Percentiles rank a stretch among this genome's conserved stretches.
These are phyloP conservation scores for Eutrema salsugineum DNA, from an alignment of 441 rosid genomes.

Conservation along the genomic window DNA sequence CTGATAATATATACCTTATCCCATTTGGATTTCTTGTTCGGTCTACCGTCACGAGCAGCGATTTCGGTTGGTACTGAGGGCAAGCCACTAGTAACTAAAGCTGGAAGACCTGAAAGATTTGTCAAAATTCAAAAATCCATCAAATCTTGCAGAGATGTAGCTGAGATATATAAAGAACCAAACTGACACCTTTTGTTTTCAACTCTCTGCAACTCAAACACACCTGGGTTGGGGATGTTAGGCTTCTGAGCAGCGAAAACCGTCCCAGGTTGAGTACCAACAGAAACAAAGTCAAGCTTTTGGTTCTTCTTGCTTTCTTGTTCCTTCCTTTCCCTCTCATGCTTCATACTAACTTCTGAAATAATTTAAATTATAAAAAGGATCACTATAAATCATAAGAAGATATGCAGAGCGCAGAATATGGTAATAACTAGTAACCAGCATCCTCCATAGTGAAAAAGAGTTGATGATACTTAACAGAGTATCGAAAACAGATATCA, in stretches of 20 bases:
- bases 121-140: constrained; percentile 25
- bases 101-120: constrained; percentile 38
- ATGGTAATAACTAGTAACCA: not conserved
- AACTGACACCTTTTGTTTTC: not conserved
- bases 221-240: constrained; percentile 70
- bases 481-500: not conserved
- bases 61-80: constrained; percentile 41
- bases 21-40: constrained; percentile 96
- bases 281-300: constrained; percentile 72
- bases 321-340: constrained; percentile 88
- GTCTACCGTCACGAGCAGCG: constrained; percentile 65
- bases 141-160: not conserved
- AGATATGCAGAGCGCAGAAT: not conserved
- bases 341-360: constrained; percentile 79
- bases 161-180: constrained; percentile 6
- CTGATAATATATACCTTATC: constrained; percentile 59
- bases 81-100: constrained; percentile 44
- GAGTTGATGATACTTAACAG: not conserved
- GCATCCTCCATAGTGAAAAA: not conserved
- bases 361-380: constrained; percentile 1
- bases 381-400: not conserved
- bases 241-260: constrained; percentile 52
- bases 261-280: constrained; percentile 61
- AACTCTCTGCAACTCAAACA: not conserved
- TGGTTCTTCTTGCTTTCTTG: constrained; percentile 84